phyloP scores from a whole-genome alignment of 2,329 filamentous ascomycete genomes.

The Pseudodiploospora longispora region DNA sequence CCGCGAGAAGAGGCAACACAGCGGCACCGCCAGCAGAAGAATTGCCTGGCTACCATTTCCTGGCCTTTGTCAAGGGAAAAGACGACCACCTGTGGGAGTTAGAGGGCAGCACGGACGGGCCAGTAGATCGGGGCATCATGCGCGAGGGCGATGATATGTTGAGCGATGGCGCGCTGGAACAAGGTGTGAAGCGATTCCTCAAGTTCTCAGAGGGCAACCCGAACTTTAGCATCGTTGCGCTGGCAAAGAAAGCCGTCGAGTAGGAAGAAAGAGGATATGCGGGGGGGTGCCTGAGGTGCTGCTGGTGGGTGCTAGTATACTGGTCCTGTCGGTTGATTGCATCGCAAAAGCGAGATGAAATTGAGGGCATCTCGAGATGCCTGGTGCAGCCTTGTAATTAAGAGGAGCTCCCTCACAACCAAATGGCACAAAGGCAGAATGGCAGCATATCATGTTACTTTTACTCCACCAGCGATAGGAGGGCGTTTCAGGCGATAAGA shows the following conservation, averaged over 20 bases:
- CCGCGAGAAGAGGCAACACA: slow-evolving; percentile 61
- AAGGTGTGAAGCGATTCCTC: slow-evolving; percentile 42
- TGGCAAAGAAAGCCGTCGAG: slow-evolving; percentile 16
- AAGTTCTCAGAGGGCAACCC: slow-evolving; percentile 25
- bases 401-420: no score
- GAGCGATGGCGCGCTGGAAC: slow-evolving; percentile 58
- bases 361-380: no score
- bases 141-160: slow-evolving; percentile 51
- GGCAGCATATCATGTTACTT: no score
- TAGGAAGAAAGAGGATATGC: not conserved
- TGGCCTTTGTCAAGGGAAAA: slow-evolving; percentile 66
- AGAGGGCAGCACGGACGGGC: slow-evolving; percentile 67
- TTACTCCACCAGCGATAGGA: no score
- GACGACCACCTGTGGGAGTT: slow-evolving; percentile 67
- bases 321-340: no score
- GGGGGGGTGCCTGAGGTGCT: no score
- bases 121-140: slow-evolving; percentile 55
- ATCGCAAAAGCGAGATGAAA: no score
- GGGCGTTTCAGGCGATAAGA: no score
- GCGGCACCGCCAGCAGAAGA: slow-evolving; percentile 52
- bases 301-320: no score
- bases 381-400: no score
- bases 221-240: slow-evolving; percentile 32
- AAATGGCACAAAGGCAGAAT: no score
- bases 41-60: slow-evolving; percentile 65